These are phyloP conservation scores for Pseudozyma thailandica DNA, from an alignment of 1,284 basidiomycete species.

Conservation along the genomic window DNA sequence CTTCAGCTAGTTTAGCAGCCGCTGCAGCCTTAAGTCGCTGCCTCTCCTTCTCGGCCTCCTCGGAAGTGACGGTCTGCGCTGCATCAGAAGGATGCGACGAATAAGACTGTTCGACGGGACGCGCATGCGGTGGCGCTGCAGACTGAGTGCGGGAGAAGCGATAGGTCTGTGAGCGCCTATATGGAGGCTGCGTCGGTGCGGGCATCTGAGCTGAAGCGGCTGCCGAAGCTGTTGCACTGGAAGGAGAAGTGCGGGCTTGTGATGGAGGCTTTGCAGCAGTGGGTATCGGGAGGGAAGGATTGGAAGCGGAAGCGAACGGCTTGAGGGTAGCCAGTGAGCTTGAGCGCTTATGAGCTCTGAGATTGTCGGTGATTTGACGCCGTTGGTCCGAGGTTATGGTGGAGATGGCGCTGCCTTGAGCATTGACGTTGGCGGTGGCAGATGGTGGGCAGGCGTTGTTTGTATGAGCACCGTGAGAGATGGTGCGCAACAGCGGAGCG, in stretches of 20 bases:
- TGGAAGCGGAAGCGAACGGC: slow-evolving; percentile 21
- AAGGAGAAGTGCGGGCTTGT: slow-evolving; percentile 2
- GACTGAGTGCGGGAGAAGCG: slow-evolving; percentile 33
- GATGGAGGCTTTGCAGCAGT: slow-evolving; percentile 2
- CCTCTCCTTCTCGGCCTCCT: slow-evolving; percentile 41
- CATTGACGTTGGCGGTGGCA: slow-evolving; percentile 39
- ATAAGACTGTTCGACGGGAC: slow-evolving; percentile 6
- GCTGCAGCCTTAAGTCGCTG: slow-evolving; percentile 41
- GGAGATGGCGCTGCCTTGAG: slow-evolving; percentile 30
- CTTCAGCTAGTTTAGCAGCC: slow-evolving; percentile 55
- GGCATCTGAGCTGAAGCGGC: slow-evolving; percentile 27
- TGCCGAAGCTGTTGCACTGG: slow-evolving; percentile 4
- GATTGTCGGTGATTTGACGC: slow-evolving; percentile 30
- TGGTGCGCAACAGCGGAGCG: slow-evolving; percentile 34
- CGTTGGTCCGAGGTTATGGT: slow-evolving; percentile 29
- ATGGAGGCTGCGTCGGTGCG: slow-evolving; percentile 35
- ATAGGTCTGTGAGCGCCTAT: slow-evolving; percentile 26
- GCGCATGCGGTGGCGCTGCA: slow-evolving; percentile 25
- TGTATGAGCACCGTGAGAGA: slow-evolving; percentile 25
- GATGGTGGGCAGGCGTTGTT: slow-evolving; percentile 15
- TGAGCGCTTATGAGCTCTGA: slow-evolving; percentile 30
- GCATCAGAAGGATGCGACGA: slow-evolving; percentile 8
- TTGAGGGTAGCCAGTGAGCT: slow-evolving; percentile 39
- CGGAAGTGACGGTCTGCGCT: slow-evolving; percentile 7
- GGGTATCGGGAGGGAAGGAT: slow-evolving; percentile 10